These are phyloP conservation scores for Medicago arabica DNA, from an alignment of 306 rosid species.

Conservation along the genomic window DNA sequence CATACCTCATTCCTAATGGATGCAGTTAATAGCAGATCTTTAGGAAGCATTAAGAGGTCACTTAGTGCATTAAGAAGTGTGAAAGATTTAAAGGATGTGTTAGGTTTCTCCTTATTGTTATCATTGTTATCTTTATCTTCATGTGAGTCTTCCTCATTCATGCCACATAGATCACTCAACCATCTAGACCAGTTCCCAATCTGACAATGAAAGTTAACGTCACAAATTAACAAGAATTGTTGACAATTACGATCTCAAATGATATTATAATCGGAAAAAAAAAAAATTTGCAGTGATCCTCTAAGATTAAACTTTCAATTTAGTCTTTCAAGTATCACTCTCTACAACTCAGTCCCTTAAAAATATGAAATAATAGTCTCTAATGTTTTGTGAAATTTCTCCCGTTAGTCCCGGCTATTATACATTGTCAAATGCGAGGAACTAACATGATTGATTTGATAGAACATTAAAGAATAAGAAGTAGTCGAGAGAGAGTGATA, in stretches of 20 bases:
- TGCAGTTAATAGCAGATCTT: conserved; percentile 83
- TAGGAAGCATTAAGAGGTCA: conserved; percentile 97
- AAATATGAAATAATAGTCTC: no score
- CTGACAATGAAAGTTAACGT: conserved; percentile 49
- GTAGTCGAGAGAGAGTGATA: background rate
- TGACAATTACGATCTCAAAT: background rate
- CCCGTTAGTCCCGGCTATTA: background rate
- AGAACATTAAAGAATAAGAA: background rate
- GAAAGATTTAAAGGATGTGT: conserved; percentile 72
- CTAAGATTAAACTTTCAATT: background rate
- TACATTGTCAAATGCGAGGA: background rate
- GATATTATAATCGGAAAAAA: background rate
- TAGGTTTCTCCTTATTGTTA: conserved; percentile 49
- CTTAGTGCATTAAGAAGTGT: conserved; percentile 87
- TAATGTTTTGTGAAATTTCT: background rate
- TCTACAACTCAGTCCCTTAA: no score
- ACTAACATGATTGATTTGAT: background rate
- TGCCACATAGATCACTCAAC: conserved; percentile 76
- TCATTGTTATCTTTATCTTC: conserved; percentile 48
- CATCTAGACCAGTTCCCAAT: conserved; percentile 99
- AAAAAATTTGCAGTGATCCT: background rate
- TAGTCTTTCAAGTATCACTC: background rate
- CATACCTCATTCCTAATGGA: conserved; percentile 87
- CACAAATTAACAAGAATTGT: conserved; percentile 1
- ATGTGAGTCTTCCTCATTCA: conserved; percentile 69